A percentile compares a stretch with the other conserved stretches of the same genome.
phyloP scores from a whole-genome alignment of 1,284 basidiomycete species.

The Cutaneotrichosporon sp. region DNA sequence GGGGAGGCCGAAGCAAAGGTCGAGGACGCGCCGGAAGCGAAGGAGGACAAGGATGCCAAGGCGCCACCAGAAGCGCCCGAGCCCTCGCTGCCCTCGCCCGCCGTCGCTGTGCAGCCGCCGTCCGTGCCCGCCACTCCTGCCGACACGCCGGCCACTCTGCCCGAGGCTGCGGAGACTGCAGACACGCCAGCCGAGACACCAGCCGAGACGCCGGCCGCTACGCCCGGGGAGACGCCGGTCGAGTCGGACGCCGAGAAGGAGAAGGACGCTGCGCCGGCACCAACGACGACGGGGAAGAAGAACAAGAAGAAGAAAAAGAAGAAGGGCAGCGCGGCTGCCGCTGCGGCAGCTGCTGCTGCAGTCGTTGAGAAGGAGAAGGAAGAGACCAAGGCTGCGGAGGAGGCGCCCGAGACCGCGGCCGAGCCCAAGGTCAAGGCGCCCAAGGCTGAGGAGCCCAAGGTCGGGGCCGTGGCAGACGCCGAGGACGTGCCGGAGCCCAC shows the following conservation, averaged over 20 bases:
- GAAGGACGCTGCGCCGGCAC: not conserved
- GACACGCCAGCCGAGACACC: not conserved
- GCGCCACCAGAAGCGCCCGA: conserved; percentile 1
- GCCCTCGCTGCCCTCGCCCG: not conserved
- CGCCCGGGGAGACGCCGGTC: too few relatives aligned
- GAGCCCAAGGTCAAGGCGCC: not conserved
- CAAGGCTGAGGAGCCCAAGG: not conserved
- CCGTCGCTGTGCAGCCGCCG: not conserved
- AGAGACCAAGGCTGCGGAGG: not conserved
- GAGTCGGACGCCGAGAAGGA: not conserved
- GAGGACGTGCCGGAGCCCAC: not conserved
- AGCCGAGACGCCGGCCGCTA: not conserved
- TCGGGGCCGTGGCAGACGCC: not conserved
- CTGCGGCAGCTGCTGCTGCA: not conserved
- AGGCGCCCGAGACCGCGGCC: not conserved
- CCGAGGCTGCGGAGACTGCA: not conserved
- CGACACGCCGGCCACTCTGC: not conserved
- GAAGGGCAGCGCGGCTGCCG: not conserved
- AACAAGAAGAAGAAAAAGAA: conserved; percentile 6
- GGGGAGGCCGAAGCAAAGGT: not conserved
- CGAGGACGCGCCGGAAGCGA: not conserved
- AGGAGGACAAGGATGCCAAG: not conserved
- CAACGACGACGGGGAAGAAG: not conserved
- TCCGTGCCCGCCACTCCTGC: not conserved
- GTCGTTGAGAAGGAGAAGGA: not conserved